Conservation (phyloP, 2,329 filamentous ascomycete species). For the Paracorniculantispora psalliotae region DNA sequence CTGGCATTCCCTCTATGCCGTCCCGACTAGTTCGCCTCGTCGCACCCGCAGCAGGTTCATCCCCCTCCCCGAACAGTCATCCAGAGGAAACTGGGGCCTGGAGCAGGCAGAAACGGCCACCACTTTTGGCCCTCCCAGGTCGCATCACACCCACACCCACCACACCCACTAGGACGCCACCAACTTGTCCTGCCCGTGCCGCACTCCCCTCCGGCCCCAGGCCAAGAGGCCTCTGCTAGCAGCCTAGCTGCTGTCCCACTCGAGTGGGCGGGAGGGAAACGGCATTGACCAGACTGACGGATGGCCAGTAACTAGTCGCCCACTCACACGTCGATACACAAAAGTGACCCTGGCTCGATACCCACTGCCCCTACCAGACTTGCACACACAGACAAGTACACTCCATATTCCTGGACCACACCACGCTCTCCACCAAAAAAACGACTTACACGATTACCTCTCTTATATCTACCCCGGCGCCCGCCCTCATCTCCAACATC, state of each 20-base stretch:
- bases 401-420: neutral
- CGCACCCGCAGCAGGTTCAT: no score
- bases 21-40: no score
- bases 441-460: slow-evolving; percentile 7
- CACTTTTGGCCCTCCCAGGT: neutral
- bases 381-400: neutral
- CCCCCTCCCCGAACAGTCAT: slow-evolving; percentile 1
- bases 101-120: slow-evolving; percentile 6
- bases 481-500: neutral
- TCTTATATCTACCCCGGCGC: slow-evolving; percentile 4
- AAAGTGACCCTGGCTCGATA: no score
- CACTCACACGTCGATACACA: neutral
- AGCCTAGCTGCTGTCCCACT: neutral
- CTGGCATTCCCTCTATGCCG: no score
- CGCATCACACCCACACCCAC: neutral
- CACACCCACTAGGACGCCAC: neutral
- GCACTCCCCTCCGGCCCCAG: neutral
- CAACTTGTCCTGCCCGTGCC: no score
- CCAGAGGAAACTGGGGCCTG: neutral
- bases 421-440: neutral
- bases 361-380: neutral
- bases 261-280: no score
- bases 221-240: neutral
- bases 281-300: no score
- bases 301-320: no score